Base-by-base conservation (phyloP, 352 stramenopile species). In the Bremia lactucae region DNA sequence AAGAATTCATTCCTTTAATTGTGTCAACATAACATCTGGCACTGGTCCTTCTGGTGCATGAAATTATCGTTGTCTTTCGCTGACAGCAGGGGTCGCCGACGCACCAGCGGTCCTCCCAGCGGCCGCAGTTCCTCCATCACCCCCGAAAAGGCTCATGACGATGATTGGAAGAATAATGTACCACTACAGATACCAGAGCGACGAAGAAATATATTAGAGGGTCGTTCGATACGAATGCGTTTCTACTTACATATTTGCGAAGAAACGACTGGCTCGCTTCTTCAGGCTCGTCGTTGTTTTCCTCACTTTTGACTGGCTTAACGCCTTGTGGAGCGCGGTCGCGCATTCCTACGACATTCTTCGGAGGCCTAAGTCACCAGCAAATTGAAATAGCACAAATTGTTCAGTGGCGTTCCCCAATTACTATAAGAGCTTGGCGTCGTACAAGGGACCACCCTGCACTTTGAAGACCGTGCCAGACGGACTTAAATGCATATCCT, bases 141-240 rank as follows among this genome's bases (percentile, higher is more conserved):
- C 59, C 23, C 78, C 69, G 23, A 85, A 75, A 19, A 91, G 43
- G 35, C 75, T 86, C 55, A 91, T 76, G 34, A 87, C 46, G 36
- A 88, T 55, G 22, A 91, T 64, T 15, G 78, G 78, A 13, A 91
- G 52, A 50, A 91, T 81, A 41, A 91, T 65, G 59, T 91, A 91
- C 78, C 78, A 91, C 78, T 90, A 36, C 36, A 57, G 29, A 38
- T 45, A 31, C 13, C 35, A 50, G 19, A 52, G n/a, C 18, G 43
- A 39, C 11, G 20, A 46, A 4, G 16, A 35, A 9, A 48, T 53
- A 11, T 61, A 33, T 14, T 38, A 13, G n/a, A 3, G 10, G 16
- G n/a, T 0, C 11, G 39, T 10, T 20, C 47, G 6, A 22, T 15
- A 40, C 9, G 13, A 31, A 20, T 33, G 23, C 13, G n/a, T 2